Evolutionary conservation across 2,329 filamentous ascomycete species (phyloP).

Genomic region (Aspergillus candidus): DNA sequence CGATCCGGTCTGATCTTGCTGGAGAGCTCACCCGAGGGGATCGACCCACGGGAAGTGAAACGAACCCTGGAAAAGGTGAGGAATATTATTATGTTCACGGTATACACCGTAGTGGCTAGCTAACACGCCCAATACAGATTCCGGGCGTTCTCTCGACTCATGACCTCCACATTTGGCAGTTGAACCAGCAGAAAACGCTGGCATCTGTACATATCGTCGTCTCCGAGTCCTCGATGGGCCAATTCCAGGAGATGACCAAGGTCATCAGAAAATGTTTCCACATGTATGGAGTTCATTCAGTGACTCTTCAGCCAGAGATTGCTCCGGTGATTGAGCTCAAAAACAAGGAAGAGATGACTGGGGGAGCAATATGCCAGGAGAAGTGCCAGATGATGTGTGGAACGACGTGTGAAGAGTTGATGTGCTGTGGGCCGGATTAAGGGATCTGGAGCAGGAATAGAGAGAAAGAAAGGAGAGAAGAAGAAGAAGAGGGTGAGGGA

Average conservation of each 20-base stretch:
- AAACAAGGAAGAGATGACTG: conserved; percentile 6
- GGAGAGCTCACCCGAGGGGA: conserved; percentile 57
- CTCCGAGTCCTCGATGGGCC: conserved; percentile 49
- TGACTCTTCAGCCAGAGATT: conserved; percentile 63
- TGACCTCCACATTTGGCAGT: conserved; percentile 67
- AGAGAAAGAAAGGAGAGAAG: conserved; percentile 8
- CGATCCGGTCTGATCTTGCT: conserved; percentile 57
- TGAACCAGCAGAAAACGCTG: conserved; percentile 64
- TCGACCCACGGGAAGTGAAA: conserved; percentile 58
- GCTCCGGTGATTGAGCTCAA: conserved; percentile 7
- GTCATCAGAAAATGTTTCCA: conserved; percentile 64
- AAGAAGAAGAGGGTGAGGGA: too few species aligned
- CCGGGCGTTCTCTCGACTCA: conserved; percentile 62
- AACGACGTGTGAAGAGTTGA: conserved; percentile 46
- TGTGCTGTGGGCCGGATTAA: conserved; percentile 41
- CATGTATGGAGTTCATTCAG: conserved; percentile 66
- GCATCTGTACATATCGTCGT: conserved; percentile 66
- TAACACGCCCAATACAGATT: conserved; percentile 41
- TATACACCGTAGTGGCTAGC: too few species aligned
- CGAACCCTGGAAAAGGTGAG: conserved; percentile 61
- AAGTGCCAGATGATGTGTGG: conserved; percentile 51
- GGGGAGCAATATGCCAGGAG: conserved; percentile 13
- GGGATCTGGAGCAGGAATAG: too few species aligned
- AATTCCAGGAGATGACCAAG: conserved; percentile 57
- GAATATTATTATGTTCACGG: not conserved